These are phyloP conservation scores for Cronartium ribicola DNA, from an alignment of 1,284 basidiomycete species.

Conservation along the genomic window DNA sequence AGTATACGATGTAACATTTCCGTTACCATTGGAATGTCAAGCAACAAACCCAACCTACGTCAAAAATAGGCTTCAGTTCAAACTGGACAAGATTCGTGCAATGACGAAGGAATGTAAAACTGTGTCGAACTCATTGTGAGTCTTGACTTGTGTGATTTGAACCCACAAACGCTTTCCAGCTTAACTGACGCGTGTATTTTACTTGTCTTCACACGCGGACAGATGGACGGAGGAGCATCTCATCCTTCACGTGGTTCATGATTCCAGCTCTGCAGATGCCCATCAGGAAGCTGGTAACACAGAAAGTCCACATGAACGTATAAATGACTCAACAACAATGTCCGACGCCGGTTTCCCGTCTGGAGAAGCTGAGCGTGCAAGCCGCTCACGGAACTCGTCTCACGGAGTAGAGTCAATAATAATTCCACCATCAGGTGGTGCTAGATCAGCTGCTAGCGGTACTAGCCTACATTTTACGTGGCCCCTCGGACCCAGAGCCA, in stretches of 20 bases:
- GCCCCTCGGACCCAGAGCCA: constrained; percentile 19
- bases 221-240: constrained; percentile 13
- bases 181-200: not conserved
- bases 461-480: constrained; percentile 17
- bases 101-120: constrained; percentile 19
- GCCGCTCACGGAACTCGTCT: constrained; percentile 8
- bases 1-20: constrained; percentile 9
- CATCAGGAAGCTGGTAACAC: not conserved
- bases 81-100: constrained; percentile 33
- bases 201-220: not conserved
- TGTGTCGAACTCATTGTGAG: constrained; percentile 28
- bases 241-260: constrained; percentile 22
- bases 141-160: no score
- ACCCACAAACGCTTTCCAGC: not conserved
- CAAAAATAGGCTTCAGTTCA: constrained; percentile 27
- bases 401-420: no score
- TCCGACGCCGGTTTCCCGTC: not conserved
- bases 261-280: not conserved
- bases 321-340: not conserved
- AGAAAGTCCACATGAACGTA: not conserved
- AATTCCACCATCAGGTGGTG: not conserved
- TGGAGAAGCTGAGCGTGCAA: not conserved
- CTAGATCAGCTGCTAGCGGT: not conserved
- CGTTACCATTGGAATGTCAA: constrained; percentile 20
- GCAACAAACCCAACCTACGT: not conserved